phyloP scores from a whole-genome alignment of 768 basidiomycete genomes.

The Suillus occidentalis region DNA sequence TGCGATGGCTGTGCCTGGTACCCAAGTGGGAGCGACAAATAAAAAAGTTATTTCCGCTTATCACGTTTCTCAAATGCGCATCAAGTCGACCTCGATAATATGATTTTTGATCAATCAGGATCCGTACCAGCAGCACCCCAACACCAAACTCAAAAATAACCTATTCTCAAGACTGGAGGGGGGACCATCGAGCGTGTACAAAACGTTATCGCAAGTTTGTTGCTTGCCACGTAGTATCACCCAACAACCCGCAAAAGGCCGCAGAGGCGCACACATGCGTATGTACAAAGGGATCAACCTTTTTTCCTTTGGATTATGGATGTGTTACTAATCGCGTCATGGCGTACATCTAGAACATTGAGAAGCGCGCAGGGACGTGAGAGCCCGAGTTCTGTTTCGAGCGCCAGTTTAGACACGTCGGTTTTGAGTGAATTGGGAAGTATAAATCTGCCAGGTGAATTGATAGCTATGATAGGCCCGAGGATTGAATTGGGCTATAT shows the following conservation, averaged over 20 bases:
- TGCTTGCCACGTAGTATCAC: neutral
- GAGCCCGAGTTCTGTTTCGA: neutral
- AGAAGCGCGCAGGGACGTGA: neutral
- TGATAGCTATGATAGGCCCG: neutral
- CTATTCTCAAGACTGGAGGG: neutral
- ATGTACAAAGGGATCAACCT: neutral
- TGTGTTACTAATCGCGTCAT: neutral
- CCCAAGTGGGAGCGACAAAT: neutral
- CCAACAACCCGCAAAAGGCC: neutral
- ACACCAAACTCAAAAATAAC: neutral
- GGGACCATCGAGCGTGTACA: neutral
- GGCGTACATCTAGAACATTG: neutral
- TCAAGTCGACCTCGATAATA: neutral
- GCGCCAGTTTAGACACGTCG: constrained; percentile 3
- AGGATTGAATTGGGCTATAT: too few relatives aligned
- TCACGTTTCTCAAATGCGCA: neutral
- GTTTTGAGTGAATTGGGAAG: neutral
- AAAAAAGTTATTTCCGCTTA: constrained; percentile 5
- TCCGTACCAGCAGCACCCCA: neutral
- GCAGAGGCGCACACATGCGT: neutral
- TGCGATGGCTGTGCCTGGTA: neutral
- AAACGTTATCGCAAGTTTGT: neutral
- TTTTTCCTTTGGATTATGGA: neutral
- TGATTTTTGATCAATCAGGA: neutral
- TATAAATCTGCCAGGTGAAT: neutral